Percentiles rank a stretch among this genome's conserved stretches.
Evolutionary conservation across 2,329 filamentous ascomycete species (phyloP).

Genomic region (Hymenoscyphus scutula): DNA sequence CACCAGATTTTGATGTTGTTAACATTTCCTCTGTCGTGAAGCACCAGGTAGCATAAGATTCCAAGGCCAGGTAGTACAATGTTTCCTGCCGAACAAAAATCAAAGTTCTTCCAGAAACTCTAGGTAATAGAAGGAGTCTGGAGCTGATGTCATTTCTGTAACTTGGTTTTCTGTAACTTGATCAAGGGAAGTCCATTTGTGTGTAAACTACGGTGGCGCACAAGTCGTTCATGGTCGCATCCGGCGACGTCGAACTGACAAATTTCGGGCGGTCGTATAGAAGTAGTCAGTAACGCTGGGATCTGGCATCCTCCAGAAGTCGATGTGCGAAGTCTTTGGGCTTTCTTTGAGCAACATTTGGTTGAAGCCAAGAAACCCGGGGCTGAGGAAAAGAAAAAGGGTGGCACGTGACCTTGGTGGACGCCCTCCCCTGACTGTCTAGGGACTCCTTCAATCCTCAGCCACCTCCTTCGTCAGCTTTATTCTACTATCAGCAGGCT

Average conservation of each 20-base stretch:
- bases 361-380: not conserved
- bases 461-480: no score
- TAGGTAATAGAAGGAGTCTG: not conserved
- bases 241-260: not conserved
- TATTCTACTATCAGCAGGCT: no score
- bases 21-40: not conserved
- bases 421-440: no score
- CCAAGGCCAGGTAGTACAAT: no score
- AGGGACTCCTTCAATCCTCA: no score
- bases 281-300: not conserved
- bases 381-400: not conserved
- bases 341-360: not conserved
- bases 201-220: no score
- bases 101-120: no score
- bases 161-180: not conserved
- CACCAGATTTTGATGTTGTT: not conserved
- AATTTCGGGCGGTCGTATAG: not conserved
- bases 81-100: no score
- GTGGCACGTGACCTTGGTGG: no score
- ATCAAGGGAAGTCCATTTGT: not conserved
- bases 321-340: not conserved
- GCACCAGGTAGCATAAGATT: not conserved
- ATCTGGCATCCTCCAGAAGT: not conserved
- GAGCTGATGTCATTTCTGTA: not conserved
- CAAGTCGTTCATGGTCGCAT: not conserved